Percentiles rank a stretch among this genome's conserved stretches.
These are phyloP conservation scores for Diddensiella santjacobensis DNA, from an alignment of 805 yeast species.

Conservation along the genomic window DNA sequence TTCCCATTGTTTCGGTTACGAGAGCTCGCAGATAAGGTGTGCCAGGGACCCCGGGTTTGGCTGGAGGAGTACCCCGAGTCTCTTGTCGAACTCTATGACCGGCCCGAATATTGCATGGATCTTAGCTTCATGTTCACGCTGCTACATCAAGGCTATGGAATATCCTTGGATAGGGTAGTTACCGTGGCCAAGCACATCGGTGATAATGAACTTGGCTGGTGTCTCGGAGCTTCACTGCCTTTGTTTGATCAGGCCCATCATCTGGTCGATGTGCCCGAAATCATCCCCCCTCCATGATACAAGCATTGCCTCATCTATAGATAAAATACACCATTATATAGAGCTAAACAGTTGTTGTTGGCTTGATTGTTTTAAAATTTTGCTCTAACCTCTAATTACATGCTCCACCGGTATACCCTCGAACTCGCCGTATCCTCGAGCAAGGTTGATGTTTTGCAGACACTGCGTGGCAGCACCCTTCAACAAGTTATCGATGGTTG, in stretches of 20 bases:
- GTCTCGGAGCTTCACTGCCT: constrained; percentile 78
- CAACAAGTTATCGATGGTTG: constrained; percentile 90
- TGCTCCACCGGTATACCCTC: constrained; percentile 76
- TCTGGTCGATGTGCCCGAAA: constrained; percentile 3
- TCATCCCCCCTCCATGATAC: background rate
- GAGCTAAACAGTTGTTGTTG: background rate
- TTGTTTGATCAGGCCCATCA: constrained; percentile 6
- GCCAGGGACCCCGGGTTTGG: constrained; percentile 69
- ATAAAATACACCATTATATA: too few species aligned
- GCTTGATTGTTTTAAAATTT: background rate
- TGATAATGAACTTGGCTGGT: constrained; percentile 93
- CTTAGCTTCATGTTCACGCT: constrained; percentile 83
- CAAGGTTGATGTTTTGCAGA: constrained; percentile 89
- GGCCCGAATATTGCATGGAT: constrained; percentile 93
- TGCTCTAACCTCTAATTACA: constrained; percentile 22
- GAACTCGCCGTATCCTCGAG: constrained; percentile 85
- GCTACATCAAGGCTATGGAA: constrained; percentile 90
- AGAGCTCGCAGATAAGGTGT: constrained; percentile 76
- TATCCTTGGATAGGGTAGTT: constrained; percentile 81
- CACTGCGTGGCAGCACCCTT: constrained; percentile 99
- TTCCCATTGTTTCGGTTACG: constrained; percentile 78
- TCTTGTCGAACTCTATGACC: constrained; percentile 57
- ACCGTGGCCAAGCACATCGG: constrained; percentile 85
- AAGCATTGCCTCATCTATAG: too few species aligned
- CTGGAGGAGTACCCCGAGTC: constrained; percentile 41